Percentiles rank a stretch among this genome's conserved stretches.
Evolutionary conservation across 331 rosid species (phyloP).

Genomic region (Pyrus hybrid): DNA sequence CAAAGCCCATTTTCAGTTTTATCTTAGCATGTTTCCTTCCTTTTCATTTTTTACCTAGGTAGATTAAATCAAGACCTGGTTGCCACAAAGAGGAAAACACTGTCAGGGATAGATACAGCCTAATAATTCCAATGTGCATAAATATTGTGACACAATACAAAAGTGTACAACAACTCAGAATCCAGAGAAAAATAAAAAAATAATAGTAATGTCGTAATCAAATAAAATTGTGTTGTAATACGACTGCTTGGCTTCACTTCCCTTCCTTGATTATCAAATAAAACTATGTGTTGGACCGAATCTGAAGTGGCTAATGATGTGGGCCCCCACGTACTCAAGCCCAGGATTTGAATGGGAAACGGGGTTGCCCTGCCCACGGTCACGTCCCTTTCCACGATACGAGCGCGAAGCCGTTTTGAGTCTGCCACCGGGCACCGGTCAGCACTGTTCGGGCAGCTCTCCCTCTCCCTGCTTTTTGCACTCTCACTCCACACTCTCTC

Average conservation of each 20-base stretch:
- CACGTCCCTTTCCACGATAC: slow-evolving; percentile 85
- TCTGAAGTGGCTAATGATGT: slow-evolving; percentile 31
- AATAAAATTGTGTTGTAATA: not conserved
- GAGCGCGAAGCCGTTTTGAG: slow-evolving; percentile 64
- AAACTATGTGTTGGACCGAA: slow-evolving; percentile 18
- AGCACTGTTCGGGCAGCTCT: slow-evolving; percentile 78
- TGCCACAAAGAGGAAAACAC: not conserved
- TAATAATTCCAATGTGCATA: not conserved
- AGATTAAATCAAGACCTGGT: not conserved
- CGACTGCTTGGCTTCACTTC: not conserved
- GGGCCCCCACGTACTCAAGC: slow-evolving; percentile 40
- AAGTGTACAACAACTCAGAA: not conserved
- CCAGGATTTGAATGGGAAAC: slow-evolving; percentile 49
- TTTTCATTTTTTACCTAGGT: too few relatives aligned
- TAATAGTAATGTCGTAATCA: not conserved
- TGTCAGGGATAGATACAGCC: not conserved
- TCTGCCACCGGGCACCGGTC: slow-evolving; percentile 82
- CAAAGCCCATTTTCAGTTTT: not conserved
- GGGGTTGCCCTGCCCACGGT: slow-evolving; percentile 51
- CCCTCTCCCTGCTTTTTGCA: slow-evolving; percentile 3
- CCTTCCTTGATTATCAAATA: too few relatives aligned
- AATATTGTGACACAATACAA: not conserved
- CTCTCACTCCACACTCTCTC: slow-evolving; percentile 6
- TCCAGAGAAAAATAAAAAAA: not conserved
- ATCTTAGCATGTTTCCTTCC: not conserved